Conservation (phyloP, 805 yeast species). For the Candida pini region DNA sequence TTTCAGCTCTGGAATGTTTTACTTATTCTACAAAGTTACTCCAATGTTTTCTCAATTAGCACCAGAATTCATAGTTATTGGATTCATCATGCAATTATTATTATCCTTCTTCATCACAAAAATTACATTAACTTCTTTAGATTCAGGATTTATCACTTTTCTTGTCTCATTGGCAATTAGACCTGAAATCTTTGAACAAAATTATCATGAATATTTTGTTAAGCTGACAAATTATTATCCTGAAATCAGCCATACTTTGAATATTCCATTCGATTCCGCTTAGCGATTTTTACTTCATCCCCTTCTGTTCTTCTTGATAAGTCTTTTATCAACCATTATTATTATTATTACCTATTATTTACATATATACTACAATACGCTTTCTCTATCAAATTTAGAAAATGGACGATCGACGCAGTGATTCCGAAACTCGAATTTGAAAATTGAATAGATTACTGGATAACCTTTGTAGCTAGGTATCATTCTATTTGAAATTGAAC, state of each 20-base stretch:
- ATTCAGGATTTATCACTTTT: conserved; percentile 78
- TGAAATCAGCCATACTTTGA: conserved; percentile 25
- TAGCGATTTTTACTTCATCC: neutral
- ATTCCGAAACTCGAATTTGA: too few species aligned
- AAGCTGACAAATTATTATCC: conserved; percentile 27
- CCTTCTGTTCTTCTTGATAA: neutral
- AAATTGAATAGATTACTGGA: too few species aligned
- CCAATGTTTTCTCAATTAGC: conserved; percentile 15
- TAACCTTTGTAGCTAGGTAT: too few species aligned
- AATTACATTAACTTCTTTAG: conserved; percentile 66
- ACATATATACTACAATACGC: too few species aligned
- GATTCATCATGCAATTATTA: conserved; percentile 37
- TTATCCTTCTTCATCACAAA: conserved; percentile 73
- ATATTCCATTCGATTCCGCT: conserved; percentile 23
- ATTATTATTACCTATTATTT: too few species aligned
- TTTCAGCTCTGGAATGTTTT: conserved; percentile 27
- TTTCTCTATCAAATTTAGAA: too few species aligned
- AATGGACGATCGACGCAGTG: too few species aligned
- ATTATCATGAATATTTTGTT: conserved; percentile 52
- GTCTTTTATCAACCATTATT: too few species aligned
- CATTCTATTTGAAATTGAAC: too few species aligned
- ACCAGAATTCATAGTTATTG: conserved; percentile 23
- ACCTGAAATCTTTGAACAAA: conserved; percentile 73
- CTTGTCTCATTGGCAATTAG: conserved; percentile 79
- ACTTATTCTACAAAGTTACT: conserved; percentile 9